These are phyloP conservation scores for Curvularia lunata DNA, from an alignment of 2,329 filamentous ascomycete genomes.

Conservation along the genomic window DNA sequence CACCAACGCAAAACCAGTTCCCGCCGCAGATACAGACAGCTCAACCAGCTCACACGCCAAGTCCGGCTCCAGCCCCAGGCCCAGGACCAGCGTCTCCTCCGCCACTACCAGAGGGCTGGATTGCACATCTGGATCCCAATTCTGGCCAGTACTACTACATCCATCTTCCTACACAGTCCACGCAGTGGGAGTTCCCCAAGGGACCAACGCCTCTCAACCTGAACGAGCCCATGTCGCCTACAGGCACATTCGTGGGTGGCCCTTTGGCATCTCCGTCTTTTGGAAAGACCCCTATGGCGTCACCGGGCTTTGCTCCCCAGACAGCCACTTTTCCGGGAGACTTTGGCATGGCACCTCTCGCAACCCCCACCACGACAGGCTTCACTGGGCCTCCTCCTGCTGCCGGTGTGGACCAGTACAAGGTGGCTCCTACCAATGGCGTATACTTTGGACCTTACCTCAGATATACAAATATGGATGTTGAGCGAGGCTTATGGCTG, in stretches of 20 bases:
- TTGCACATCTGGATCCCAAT: slow-evolving; percentile 91
- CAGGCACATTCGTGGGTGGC: slow-evolving; percentile 56
- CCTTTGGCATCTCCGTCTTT: slow-evolving; percentile 54
- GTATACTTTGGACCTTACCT: slow-evolving; percentile 98
- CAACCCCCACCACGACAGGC: slow-evolving; percentile 77
- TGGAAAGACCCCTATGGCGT: slow-evolving; percentile 70
- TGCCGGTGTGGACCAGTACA: slow-evolving; percentile 92
- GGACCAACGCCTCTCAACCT: slow-evolving; percentile 88
- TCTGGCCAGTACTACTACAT: slow-evolving; percentile 99
- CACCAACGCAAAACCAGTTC: slow-evolving; percentile 38
- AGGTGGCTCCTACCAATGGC: slow-evolving; percentile 89
- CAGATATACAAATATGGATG: slow-evolving; percentile 95
- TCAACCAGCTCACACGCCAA: slow-evolving; percentile 44
- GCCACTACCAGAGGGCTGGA: slow-evolving; percentile 96
- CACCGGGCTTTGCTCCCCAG: slow-evolving; percentile 82
- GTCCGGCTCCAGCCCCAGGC: slow-evolving; percentile 61
- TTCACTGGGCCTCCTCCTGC: slow-evolving; percentile 88
- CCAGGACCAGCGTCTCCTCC: slow-evolving; percentile 82
- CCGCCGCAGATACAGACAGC: slow-evolving; percentile 33
- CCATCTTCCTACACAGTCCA: slow-evolving; percentile 90
- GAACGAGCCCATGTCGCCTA: slow-evolving; percentile 84
- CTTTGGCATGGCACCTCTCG: slow-evolving; percentile 77
- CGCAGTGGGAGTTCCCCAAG: slow-evolving; percentile 99
- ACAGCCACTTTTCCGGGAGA: slow-evolving; percentile 85
- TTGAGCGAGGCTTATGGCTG: slow-evolving; percentile 88